Base-by-base conservation (phyloP, 768 basidiomycete species). In the Suillus ampliporus region DNA sequence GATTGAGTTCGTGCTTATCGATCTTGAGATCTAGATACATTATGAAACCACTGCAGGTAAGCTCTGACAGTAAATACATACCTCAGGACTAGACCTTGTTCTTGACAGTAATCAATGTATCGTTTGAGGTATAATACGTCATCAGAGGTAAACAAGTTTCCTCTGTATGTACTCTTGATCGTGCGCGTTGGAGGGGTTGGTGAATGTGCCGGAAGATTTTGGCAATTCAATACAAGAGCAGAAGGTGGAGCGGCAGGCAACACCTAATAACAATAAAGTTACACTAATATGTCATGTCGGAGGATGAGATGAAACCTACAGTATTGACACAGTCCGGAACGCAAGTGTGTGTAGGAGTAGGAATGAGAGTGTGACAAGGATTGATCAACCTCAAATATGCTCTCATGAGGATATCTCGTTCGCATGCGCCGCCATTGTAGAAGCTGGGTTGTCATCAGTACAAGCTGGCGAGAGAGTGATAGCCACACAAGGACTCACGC, bases 91-190 rank as follows among this genome's bases (percentile, higher is more conserved):
- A 93, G 74, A 41, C 93, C 92, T 73, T 94, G 90, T 61, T 94
- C 91, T 69, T 93, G 92, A 70, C 93, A 95, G 68, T 93, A 95
- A 67, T 94, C 91, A 50, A 95, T 95, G 71, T 95, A 95, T 71
- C 87, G 89, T 71, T 93, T 92, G 64, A 95, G 82, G 72, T 94
- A 95, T 40, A 85, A 61, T 46, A 95, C 86, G 71, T 95, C 93
- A 53, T 94, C 93, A 2, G 88, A 82, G 0, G 93, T 95, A 70
- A 95, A 95, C 43, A 94, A 73, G 70, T 95, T 94, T 15, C 93
- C 93, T 48, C 93, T 93, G 69, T 94, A 94, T 0, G 92, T 94
- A 69, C 92, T 94, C 76, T 92, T 94, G 71, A 95, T 88, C 23
- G 94, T 88, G 17, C 92, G 86, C 6, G 84, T 86, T 21, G 93